Evolutionary conservation across 2,329 filamentous ascomycete species (phyloP), one percentile per base, ranked within the genome.

Genomic region (Fusarium dlaminii): DNA sequence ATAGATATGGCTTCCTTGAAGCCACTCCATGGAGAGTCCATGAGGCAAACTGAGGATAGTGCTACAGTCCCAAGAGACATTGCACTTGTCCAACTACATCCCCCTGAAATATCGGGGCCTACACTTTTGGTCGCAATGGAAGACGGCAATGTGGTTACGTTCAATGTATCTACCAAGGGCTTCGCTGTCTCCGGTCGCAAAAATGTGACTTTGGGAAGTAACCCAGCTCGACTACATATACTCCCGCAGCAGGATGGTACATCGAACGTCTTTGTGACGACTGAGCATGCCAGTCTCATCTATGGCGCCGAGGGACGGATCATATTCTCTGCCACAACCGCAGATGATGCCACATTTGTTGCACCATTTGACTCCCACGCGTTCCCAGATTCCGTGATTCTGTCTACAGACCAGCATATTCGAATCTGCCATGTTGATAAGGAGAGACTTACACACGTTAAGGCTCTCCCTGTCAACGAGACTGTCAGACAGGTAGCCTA

Each of bases 281-380:
- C 95, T 65, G 96, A 99, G 78, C 94, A 98, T 79, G 94, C 96
- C 1, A 98, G 94, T 72, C 84, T 99, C 62, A 98, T 99, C 55
- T 98, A 99, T 80, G 93, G 93, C 14, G 91, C 92, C 1, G 95
- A 98, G 79, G 94, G 93, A 2, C 90, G 95, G 29, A 92, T 98
- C 45, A 91, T 98, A 2, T 99, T 97, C 83, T 98, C 95, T 9
- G 95, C 96, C 4, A 94, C 98, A 4, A 98, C 96, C 18, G 94
- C 95, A 6, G 94, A 98, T 70, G 92, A 95, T 72, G 94, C 94
- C 2, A 92, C 91, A 2, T 92, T 90, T 54, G 91, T 98, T 11
- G 96, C 94, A 69, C 89, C 93, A 0, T 97, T 99, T 79, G 90
- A 98, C 80, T 88, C 92, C 0, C 90, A 92, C 75, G 93, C 93